phyloP scores from a whole-genome alignment of 1,284 basidiomycete species.

The Salmacisia buchloeana region DNA sequence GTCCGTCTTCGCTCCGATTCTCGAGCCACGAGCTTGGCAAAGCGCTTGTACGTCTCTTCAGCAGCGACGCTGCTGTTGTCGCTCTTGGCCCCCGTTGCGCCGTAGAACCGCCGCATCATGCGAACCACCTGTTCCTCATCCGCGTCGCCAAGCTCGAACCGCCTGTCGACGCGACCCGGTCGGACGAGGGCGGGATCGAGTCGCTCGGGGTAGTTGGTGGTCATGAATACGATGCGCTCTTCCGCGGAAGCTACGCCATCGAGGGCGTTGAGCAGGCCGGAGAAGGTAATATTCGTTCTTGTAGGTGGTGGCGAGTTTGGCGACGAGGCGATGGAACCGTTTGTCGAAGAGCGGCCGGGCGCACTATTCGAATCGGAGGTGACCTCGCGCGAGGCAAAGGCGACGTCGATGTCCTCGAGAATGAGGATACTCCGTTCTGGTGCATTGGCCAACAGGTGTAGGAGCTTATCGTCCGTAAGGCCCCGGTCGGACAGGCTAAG shows the following conservation, averaged over 20 bases:
- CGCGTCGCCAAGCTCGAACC: conserved; percentile 80
- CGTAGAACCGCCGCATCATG: conserved; percentile 82
- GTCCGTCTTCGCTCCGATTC: conserved; percentile 14
- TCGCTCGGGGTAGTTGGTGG: conserved; percentile 77
- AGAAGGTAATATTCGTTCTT: conserved; percentile 76
- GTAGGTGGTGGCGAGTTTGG: conserved; percentile 32
- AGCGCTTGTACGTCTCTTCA: conserved; percentile 16
- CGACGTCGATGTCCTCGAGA: conserved; percentile 97
- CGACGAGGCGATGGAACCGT: background rate
- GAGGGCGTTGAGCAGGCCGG: conserved; percentile 90
- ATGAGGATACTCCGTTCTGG: conserved; percentile 88
- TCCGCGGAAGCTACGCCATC: conserved; percentile 90
- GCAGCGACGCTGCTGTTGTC: conserved; percentile 16
- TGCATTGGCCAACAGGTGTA: conserved; percentile 83
- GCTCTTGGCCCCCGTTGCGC: conserved; percentile 18
- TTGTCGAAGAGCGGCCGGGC: too few relatives aligned
- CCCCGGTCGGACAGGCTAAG: conserved; percentile 95
- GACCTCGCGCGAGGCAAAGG: conserved; percentile 60
- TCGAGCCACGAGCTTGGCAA: conserved; percentile 10
- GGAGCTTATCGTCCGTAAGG: conserved; percentile 84
- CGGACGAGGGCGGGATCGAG: conserved; percentile 83
- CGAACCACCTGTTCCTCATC: conserved; percentile 70
- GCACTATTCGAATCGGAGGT: conserved; percentile 17
- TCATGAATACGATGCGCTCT: conserved; percentile 97
- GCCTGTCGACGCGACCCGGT: conserved; percentile 86